phyloP scores from a whole-genome alignment of 805 yeast species.

The Blastobotrys mokoenaii region DNA sequence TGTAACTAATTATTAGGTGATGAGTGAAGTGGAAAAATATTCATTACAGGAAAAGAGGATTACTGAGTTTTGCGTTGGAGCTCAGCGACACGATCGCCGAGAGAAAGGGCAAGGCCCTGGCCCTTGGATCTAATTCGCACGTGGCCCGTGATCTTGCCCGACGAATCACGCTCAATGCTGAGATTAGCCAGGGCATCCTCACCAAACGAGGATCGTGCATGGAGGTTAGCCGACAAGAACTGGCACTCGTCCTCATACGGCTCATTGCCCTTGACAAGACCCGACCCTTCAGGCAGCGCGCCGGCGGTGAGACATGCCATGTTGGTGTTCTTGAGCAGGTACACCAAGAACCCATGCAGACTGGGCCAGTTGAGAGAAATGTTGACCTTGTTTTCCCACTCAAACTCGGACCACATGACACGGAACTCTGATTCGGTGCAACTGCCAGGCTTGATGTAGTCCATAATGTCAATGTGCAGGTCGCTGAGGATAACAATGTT shows the following conservation, averaged over 20 bases:
- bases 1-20: no score
- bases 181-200: conserved; percentile 96
- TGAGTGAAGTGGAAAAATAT: neutral
- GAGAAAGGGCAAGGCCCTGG: conserved; percentile 89
- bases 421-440: conserved; percentile 88
- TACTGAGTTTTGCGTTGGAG: conserved; percentile 41
- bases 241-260: conserved; percentile 47
- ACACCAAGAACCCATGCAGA: conserved; percentile 70
- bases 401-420: conserved; percentile 98
- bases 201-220: conserved; percentile 88
- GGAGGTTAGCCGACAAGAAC: conserved; percentile 88
- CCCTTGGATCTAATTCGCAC: conserved; percentile 96
- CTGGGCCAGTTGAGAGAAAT: conserved; percentile 47
- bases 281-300: conserved; percentile 59
- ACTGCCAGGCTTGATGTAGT: conserved; percentile 90
- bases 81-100: conserved; percentile 87
- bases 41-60: neutral
- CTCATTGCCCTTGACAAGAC: conserved; percentile 5
- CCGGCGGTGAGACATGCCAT: conserved; percentile 92
- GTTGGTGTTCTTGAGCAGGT: conserved; percentile 72
- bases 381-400: conserved; percentile 97
- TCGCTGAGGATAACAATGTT: conserved; percentile 89
- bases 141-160: conserved; percentile 80
- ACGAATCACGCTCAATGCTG: conserved; percentile 75
- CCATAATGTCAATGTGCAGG: conserved; percentile 94